These are phyloP conservation scores for Cladosporium oxysporum DNA, from an alignment of 2,329 filamentous ascomycete genomes.

Conservation along the genomic window DNA sequence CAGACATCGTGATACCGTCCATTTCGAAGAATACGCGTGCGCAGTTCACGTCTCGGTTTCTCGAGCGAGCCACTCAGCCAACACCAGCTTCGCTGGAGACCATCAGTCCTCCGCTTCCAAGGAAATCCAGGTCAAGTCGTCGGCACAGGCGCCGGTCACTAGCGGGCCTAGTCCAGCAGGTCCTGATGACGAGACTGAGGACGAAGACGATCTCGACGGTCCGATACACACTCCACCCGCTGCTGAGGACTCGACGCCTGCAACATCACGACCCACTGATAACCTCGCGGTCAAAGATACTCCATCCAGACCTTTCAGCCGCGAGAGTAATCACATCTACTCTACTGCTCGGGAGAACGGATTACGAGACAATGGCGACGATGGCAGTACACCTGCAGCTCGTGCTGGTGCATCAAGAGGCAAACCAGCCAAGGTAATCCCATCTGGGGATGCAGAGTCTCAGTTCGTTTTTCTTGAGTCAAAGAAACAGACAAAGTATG, in stretches of 20 bases:
- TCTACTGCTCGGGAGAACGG: neutral
- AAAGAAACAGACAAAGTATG: slow-evolving; percentile 3
- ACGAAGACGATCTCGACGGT: slow-evolving; percentile 11
- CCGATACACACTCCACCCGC: neutral
- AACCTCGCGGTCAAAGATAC: slow-evolving; percentile 8
- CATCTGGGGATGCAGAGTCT: neutral
- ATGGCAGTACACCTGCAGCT: neutral
- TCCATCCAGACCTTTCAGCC: neutral
- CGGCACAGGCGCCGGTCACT: neutral
- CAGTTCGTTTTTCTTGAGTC: neutral
- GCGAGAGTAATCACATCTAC: slow-evolving; percentile 3
- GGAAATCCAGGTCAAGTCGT: slow-evolving; percentile 17
- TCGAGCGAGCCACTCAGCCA: neutral
- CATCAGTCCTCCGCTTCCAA: neutral
- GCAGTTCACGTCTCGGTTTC: neutral
- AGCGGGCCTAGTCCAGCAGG: neutral
- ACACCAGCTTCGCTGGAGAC: neutral
- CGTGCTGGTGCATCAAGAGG: neutral
- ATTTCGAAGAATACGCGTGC: neutral
- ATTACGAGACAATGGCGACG: neutral
- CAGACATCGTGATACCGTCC: slow-evolving; percentile 6
- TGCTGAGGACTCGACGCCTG: neutral
- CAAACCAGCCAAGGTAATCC: neutral
- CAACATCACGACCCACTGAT: slow-evolving; percentile 13
- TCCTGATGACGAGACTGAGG: neutral